Base-by-base conservation (phyloP, 192 early-diverging fungal genomes). In the Coemansia sp. region DNA sequence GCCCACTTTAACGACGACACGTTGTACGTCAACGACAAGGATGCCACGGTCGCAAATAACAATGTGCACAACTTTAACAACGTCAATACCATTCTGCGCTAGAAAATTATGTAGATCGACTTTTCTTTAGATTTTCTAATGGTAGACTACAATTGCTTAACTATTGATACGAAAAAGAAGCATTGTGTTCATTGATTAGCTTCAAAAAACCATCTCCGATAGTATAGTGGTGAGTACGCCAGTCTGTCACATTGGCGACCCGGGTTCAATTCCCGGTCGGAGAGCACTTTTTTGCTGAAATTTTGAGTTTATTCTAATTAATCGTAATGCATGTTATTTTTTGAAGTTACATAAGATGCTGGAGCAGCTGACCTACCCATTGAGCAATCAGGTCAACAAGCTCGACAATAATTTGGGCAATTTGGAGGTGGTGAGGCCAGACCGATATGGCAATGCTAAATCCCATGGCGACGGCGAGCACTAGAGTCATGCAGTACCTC, bases 191-290 rank as follows among this genome's bases (percentile, higher is more conserved):
- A 8, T 21, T 19, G 21, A 1, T 21, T 49, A 19, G 48, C 12
- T 49, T 49, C 1, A n/a, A 49, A 8, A 7, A 22, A 17, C 10
- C 3, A 61, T 69, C 60, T 57, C 55, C 67, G 67, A 62, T 69
- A 62, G 67, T 69, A 69, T 69, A 69, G 67, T 69, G 67, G 67
- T 58, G 48, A 69, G 59, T 69, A 69, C 60, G 60, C 60, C 67
- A 69, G 67, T 57, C 67, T 69, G 67, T 69, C 67, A 69, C 67
- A 57, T 62, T 69, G 67, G 67, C 38, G 60, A 69, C 67, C 67
- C 67, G 67, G 67, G 67, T 69, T 69, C 67, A 62, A 69, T 69
- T 69, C 67, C 67, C 67, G 67, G 67, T 62, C 67, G 67, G 67
- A 62, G 60, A 69, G 67, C 58, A 35, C 21, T 45, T 62, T 69